Conservation (phyloP, 345 rosid species). For the Citrus medica region DNA sequence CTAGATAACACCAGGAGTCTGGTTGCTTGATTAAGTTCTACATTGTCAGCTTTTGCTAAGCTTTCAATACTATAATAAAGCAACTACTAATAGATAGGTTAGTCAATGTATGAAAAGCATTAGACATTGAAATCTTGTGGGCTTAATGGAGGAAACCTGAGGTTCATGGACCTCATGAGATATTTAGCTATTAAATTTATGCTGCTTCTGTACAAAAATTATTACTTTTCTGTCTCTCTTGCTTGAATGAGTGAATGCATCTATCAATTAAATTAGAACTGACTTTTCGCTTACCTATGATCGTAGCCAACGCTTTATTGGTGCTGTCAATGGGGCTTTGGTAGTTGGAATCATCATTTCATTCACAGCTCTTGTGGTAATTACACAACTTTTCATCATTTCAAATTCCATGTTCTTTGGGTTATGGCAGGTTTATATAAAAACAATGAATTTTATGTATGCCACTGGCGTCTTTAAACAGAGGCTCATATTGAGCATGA, state of each 20-base stretch:
- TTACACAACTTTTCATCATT: not conserved
- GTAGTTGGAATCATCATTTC: constrained; percentile 64
- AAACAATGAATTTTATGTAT: not conserved
- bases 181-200: not conserved
- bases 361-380: constrained; percentile 89
- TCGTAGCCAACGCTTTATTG: constrained; percentile 84
- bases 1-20: not conserved
- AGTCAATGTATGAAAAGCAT: not conserved
- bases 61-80: not conserved
- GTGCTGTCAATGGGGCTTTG: constrained; percentile 78
- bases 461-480: not conserved
- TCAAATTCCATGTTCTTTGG: not conserved
- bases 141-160: not conserved
- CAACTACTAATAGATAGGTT: not conserved
- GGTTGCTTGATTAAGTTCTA: not conserved
- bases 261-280: constrained; percentile 5
- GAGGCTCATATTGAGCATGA: not conserved
- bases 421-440: not conserved
- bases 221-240: not conserved
- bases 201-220: not conserved
- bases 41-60: not conserved
- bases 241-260: not conserved
- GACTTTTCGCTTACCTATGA: constrained; percentile 6
- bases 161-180: not conserved
- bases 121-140: not conserved